Base-by-base conservation (phyloP, 2,329 filamentous ascomycete genomes). In the Thelonectria discophora region DNA sequence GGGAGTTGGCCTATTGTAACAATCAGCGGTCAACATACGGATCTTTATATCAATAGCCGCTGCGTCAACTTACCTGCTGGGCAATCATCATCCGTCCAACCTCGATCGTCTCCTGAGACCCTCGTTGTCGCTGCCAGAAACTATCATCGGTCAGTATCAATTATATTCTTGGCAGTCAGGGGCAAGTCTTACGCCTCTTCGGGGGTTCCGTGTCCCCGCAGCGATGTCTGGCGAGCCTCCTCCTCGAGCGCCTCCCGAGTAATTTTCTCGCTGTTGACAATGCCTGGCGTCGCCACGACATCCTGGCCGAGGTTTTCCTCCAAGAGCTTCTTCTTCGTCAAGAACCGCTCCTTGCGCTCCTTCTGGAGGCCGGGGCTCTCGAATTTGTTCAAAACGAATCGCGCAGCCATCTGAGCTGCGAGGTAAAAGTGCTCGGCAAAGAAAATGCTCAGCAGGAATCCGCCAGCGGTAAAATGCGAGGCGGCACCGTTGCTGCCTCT, bases 371-470 rank as follows among this genome's bases (percentile, higher is more conserved):
- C 94, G 0, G 92, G 92, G 48, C 90, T 94, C 71, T 98, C 94
- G 55, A 97, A 80, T 75, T 93, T 95, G 62, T 82, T 83, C 69
- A 99, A 86, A 4, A 89, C 88, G 55, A 88, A 85, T 42, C 89
- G 87, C 5, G 97, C 90, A 1, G 83, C 85, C 63, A 89, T 84
- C 70, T 94, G 89, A 2, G 92, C 85, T 2, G 88, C 81, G n/a
- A 99, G 86, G 75, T 97, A 98, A 15, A 94, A 79, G 74, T 99
- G 94, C 75, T 99, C 95, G 0, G 92, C 89, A 68, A 96, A 86
- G 69, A 98, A 86, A 58, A 99, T 89, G 18, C 89, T 87, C 17
- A 97, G 81, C 5, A 99, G 84, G 3, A 97, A 81, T 0, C 89
- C 92, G 90, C 93, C 97, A 13, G 84, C 89, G 58, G 87, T 89